Conservation (phyloP, 371 early-diverging fungal genomes). For the Rhizopus sp. region DNA sequence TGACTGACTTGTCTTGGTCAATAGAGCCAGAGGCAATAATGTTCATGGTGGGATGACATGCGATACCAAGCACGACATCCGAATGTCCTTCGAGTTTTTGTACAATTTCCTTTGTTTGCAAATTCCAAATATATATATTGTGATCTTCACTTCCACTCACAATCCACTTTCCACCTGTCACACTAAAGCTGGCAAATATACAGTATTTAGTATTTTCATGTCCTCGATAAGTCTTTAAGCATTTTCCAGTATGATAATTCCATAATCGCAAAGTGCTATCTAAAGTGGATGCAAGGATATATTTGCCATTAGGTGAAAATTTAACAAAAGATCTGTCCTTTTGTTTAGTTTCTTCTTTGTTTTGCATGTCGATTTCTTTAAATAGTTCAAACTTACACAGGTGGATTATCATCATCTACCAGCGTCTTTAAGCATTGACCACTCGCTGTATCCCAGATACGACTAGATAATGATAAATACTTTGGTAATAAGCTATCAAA, state of each 20-base stretch:
- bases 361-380: not conserved
- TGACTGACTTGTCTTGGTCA: slow-evolving; percentile 89
- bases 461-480: slow-evolving; percentile 46
- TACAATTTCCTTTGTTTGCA: slow-evolving; percentile 93
- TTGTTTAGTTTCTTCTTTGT: not conserved
- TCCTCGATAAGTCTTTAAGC: slow-evolving; percentile 91
- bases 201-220: slow-evolving; percentile 93
- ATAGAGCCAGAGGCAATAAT: slow-evolving; percentile 96
- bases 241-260: slow-evolving; percentile 92
- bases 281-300: slow-evolving; percentile 91
- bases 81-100: slow-evolving; percentile 91
- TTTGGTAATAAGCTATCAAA: not conserved
- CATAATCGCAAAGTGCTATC: slow-evolving; percentile 95
- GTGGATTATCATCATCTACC: slow-evolving; percentile 92
- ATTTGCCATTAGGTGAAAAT: slow-evolving; percentile 98
- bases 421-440: slow-evolving; percentile 96
- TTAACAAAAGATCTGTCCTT: slow-evolving; percentile 87
- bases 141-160: slow-evolving; percentile 95
- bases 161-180: slow-evolving; percentile 95
- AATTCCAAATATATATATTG: slow-evolving; percentile 93
- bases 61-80: slow-evolving; percentile 90
- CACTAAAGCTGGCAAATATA: slow-evolving; percentile 89
- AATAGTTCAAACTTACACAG: slow-evolving; percentile 64
- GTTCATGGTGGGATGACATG: slow-evolving; percentile 93
- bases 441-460: slow-evolving; percentile 96